Base-by-base conservation (phyloP, 2,329 filamentous ascomycete species). In the Phaeosphaeria sp. region DNA sequence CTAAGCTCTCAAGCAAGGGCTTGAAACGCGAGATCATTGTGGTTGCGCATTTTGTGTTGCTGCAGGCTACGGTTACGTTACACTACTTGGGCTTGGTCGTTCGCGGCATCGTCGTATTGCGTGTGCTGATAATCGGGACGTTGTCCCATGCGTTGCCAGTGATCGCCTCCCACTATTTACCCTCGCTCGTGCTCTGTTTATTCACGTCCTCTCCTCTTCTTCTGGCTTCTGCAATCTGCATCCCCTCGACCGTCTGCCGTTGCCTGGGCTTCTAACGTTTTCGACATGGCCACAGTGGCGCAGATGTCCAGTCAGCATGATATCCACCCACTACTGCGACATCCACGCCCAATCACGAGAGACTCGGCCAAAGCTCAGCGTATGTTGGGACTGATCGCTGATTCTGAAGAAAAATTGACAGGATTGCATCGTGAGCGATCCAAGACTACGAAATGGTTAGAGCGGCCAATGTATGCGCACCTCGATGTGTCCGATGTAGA, bases 311-410 rank as follows among this genome's bases (percentile, higher is more conserved):
- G 57, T 36, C 59, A 64, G 50, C 57, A 65, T 55, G 64, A 65
- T 43, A 55, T 67, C n/a, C 65, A 69, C 52, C 67, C 67, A 39
- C 55, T 68, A 6, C 54, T 71, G 11, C 60, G 68, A n/a, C 66
- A 71, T 47, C 66, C 66, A 43, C 60, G 62, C 42, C 68, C 68
- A 47, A 66, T 71, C 25, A 69, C 65, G 33, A 61, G 67, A 56
- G 67, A 71, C 51, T 62, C 66, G 33, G 68, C 67, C 25, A 70
- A 65, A 57, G 68, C 68, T 15, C 64, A 71, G 49, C 68, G 63
- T 52, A 70, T 71, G 64, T 58, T 71, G 25, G 63, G 60, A 13
- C 42, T 70, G 30, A 63, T 71, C 33, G 62, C 67, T 30, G 67
- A 67, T 30, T 63, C 65, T 33, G 66, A 67, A 50, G 68, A 67